Conservation (phyloP, 768 basidiomycete genomes). For the Clitopilus hobsonii region DNA sequence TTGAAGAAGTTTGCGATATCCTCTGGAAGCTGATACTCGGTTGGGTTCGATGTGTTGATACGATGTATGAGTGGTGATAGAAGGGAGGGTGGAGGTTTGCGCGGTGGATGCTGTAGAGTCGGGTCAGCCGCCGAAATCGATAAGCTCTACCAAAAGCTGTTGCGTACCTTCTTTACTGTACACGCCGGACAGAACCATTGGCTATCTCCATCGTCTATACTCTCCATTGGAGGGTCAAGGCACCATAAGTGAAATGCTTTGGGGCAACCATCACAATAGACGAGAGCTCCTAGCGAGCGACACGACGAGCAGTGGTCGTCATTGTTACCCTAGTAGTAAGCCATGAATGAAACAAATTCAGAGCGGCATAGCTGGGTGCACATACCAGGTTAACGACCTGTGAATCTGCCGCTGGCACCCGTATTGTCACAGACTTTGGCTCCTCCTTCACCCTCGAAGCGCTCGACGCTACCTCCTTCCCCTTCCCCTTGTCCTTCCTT, state of each 20-base stretch:
- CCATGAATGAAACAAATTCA: conserved; percentile 7
- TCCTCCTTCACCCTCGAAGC: conserved; percentile 48
- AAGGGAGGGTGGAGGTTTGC: conserved; percentile 62
- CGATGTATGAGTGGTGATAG: conserved; percentile 70
- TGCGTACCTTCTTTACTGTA: conserved; percentile 57
- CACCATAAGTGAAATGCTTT: conserved; percentile 96
- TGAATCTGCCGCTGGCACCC: conserved; percentile 37
- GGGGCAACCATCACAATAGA: conserved; percentile 98
- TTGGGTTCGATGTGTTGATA: conserved; percentile 63
- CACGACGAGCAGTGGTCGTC: conserved; percentile 87
- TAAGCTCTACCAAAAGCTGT: conserved; percentile 6
- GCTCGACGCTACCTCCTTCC: conserved; percentile 37
- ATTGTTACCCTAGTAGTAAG: conserved; percentile 43
- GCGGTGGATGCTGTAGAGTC: conserved; percentile 55
- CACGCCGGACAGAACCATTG: conserved; percentile 81
- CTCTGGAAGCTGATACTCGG: conserved; percentile 82
- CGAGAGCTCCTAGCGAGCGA: conserved; percentile 74
- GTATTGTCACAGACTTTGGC: conserved; percentile 37
- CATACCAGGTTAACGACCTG: conserved; percentile 34
- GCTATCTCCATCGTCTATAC: conserved; percentile 80
- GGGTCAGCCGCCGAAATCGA: conserved; percentile 12
- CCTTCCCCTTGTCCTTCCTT: conserved; percentile 53
- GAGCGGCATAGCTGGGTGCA: conserved; percentile 6
- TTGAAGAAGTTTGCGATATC: conserved; percentile 82
- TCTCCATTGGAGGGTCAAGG: conserved; percentile 91